Evolutionary conservation across 352 stramenopile genomes (phyloP), one percentile per base, ranked within the genome.

Genomic region (Peronospora destructor): DNA sequence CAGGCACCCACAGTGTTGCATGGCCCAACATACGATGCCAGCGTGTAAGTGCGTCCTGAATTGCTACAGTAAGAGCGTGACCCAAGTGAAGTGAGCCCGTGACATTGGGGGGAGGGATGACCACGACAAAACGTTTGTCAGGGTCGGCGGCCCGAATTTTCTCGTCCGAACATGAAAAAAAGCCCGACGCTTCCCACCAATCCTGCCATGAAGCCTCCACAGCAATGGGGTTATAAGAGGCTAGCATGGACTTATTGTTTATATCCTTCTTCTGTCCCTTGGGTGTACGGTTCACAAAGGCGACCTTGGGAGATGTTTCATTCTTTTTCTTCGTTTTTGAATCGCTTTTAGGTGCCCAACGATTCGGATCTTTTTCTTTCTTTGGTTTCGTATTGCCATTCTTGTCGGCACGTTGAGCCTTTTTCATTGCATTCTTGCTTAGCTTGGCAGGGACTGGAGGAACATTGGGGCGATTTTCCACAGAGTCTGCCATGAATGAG

Each of bases 11-110:
- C 8, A 98, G 66, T n/a, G 96, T 97, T 25, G 94, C 90, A 53
- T 97, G 81, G 14, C 97, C 97, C 16, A 95, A 77, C 97, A 99
- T 99, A 23, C 96, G 88, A 80, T 99, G 92, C 85, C 96, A 99
- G 29, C 97, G 81, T 21, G 95, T 91, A 43, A 99, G 72, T 25
- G 97, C 87, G 76, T 99, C 96, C 82, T 97, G 85, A 56, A 99
- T 86, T 29, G 96, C 89, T 10, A 99, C 92, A 29, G 97, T 99
- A 43, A 99, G 95, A 19, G 97, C 96, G 64, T 99, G 97, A 10
- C 97, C 97, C 60, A 99, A 90, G 66, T 99, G 96, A 30, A 99
- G 76, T 37, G 84, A 85, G 6, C 84, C 82, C 11, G 84, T 94
- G 25, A 93, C 80, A 48, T 94, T 94, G 2, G 82, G 86, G 9